Percentiles rank a stretch among this genome's conserved stretches.
Conservation (phyloP, 805 yeast genomes). For the Candida qinlingensis region DNA sequence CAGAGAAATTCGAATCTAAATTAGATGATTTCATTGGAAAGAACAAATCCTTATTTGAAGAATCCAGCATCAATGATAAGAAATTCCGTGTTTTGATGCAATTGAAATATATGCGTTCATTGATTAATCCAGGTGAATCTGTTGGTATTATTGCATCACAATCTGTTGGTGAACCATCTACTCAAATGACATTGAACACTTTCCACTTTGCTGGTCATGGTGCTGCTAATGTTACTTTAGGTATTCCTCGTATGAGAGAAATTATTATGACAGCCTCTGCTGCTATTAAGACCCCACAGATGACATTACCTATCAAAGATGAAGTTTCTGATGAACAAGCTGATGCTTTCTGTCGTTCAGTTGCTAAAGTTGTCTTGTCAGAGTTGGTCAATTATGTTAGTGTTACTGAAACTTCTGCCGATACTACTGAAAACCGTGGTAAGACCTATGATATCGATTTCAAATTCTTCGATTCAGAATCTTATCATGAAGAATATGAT, state of each 20-base stretch:
- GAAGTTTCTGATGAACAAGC: constrained; percentile 86
- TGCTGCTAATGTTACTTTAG: constrained; percentile 98
- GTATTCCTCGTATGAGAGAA: constrained; percentile 99
- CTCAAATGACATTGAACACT: constrained; percentile 96
- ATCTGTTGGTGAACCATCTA: constrained; percentile 98
- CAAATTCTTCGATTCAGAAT: constrained; percentile 67
- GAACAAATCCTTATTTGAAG: constrained; percentile 50
- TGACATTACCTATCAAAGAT: constrained; percentile 80
- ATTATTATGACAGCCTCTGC: constrained; percentile 99
- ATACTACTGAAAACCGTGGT: constrained; percentile 35
- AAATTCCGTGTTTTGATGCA: constrained; percentile 96
- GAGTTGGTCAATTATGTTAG: constrained; percentile 82
- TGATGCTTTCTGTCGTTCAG: constrained; percentile 86
- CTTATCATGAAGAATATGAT: constrained; percentile 86
- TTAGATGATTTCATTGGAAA: constrained; percentile 63
- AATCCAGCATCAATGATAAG: constrained; percentile 55
- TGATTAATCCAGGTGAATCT: constrained; percentile 94
- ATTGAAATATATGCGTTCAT: constrained; percentile 93
- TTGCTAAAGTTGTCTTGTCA: constrained; percentile 77
- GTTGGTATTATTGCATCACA: constrained; percentile 98
- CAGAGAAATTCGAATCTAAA: constrained; percentile 80
- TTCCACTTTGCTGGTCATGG: constrained; percentile 99
- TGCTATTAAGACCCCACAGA: constrained; percentile 95
- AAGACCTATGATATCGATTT: constrained; percentile 60
- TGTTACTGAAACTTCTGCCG: constrained; percentile 86